A percentile compares a stretch with the other conserved stretches of the same genome.
Conservation (phyloP, 2,329 filamentous ascomycete genomes). For the Venturia effusa region DNA sequence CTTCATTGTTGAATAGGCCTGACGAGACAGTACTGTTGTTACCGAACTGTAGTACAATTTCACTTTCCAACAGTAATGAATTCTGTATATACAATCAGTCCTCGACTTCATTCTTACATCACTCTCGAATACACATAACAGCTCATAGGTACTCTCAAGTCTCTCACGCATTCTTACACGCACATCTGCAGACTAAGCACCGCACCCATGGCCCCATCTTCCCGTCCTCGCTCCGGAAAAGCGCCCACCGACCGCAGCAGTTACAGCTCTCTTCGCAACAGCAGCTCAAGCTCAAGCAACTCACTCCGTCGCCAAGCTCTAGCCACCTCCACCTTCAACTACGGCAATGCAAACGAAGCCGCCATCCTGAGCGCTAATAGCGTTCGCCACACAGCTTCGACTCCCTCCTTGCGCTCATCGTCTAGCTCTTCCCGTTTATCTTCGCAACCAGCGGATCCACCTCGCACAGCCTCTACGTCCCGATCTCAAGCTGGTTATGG, state of each 20-base stretch:
- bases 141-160: background rate
- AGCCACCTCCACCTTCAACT: background rate
- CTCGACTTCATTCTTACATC: background rate
- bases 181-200: background rate
- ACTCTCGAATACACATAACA: background rate
- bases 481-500: background rate
- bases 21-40: background rate
- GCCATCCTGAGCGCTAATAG: background rate
- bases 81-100: background rate
- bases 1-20: too few relatives aligned
- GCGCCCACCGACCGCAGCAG: background rate
- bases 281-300: background rate
- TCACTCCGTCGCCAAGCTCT: background rate
- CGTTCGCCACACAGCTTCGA: background rate
- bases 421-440: background rate
- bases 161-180: background rate
- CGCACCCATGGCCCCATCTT: background rate
- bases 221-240: background rate
- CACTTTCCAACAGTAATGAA: background rate
- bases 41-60: background rate
- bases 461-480: background rate
- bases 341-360: background rate
- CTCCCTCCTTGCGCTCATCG: background rate
- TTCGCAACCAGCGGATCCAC: background rate
- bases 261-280: background rate